Base-by-base conservation (phyloP, 192 early-diverging fungal genomes). In the Dissophora ornata region DNA sequence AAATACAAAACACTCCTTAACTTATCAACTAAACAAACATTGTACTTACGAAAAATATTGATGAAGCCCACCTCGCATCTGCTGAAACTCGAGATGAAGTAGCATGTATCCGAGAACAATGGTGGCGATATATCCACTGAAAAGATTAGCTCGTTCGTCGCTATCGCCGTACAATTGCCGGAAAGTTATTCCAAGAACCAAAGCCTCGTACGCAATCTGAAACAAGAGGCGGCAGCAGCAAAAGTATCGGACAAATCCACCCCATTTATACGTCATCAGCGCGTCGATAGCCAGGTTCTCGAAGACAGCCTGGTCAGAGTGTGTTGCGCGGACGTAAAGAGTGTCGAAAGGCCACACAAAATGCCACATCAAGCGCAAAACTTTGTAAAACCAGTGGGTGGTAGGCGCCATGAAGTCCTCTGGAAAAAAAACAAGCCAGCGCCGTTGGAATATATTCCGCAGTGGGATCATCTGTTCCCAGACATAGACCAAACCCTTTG, bases 321-420 rank as follows among this genome's bases (percentile, higher is more conserved):
- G 40, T 30, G 22, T 5, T 9, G 21, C 40, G 36, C 40, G 60
- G 19, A 51, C 30, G 46, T 29, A 32, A 26, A 59, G 26, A 13
- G 6, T 44, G 33, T 62, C 34, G 21, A 60, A 47, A 0, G 58
- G 58, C 32, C 36, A 51, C 32, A 62, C 24, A 50, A 49, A 51
- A 29, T 62, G 60, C 60, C 47, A 25, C 8, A 60, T 60, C 30
- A 60, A 32, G 29, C 58, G 58, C 46, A 60, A 45, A 16, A 47
- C 26, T n/a, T n/a, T n/a, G n/a, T n/a, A n/a, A n/a, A n/a, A n/a
- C n/a, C n/a, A n/a, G n/a, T n/a, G n/a, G n/a, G n/a, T n/a, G n/a
- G n/a, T n/a, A n/a, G n/a, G n/a, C n/a, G n/a, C n/a, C n/a, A n/a
- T 21, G 40, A 41, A 42, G 54, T 38, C 36, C 4, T 30, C n/a